phyloP scores from a whole-genome alignment of 169 alveolate genomes.

The Pseudocohnilembus persalinus region DNA sequence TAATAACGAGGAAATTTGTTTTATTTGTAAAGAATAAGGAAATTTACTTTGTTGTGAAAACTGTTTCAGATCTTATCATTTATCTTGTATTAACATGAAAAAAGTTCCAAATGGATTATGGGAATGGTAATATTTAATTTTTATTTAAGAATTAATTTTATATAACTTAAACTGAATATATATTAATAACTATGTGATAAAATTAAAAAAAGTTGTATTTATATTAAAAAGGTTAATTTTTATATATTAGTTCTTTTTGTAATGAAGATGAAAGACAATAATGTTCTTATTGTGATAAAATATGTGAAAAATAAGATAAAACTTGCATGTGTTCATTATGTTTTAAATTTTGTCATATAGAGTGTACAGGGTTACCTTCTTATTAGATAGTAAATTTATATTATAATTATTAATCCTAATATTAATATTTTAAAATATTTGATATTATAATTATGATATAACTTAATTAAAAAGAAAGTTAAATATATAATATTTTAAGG shows the following conservation, averaged over 20 bases:
- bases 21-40: slow-evolving; percentile 35
- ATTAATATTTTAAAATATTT: too few relatives aligned
- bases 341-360: slow-evolving; percentile 33
- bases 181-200: not conserved
- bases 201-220: not conserved
- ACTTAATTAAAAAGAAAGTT: too few relatives aligned
- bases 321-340: slow-evolving; percentile 44
- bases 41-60: slow-evolving; percentile 53
- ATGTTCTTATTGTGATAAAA: slow-evolving; percentile 34
- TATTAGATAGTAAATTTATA: slow-evolving; percentile 7
- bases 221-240: too few relatives aligned
- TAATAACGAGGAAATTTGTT: slow-evolving; percentile 12
- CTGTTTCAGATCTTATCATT: slow-evolving; percentile 53
- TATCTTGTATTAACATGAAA: slow-evolving; percentile 43
- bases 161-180: too few relatives aligned
- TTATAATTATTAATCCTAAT: too few relatives aligned
- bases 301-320: not conserved
- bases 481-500: too few relatives aligned
- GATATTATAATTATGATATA: too few relatives aligned
- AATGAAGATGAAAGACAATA: slow-evolving; percentile 23
- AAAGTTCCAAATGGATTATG: slow-evolving; percentile 45
- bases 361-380: slow-evolving; percentile 40
- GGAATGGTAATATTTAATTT: slow-evolving; percentile 39
- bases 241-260: slow-evolving; percentile 34
- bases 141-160: too few relatives aligned